Evolutionary conservation across 2,329 filamentous ascomycete species (phyloP).

Genomic region (Aulographum hederae): DNA sequence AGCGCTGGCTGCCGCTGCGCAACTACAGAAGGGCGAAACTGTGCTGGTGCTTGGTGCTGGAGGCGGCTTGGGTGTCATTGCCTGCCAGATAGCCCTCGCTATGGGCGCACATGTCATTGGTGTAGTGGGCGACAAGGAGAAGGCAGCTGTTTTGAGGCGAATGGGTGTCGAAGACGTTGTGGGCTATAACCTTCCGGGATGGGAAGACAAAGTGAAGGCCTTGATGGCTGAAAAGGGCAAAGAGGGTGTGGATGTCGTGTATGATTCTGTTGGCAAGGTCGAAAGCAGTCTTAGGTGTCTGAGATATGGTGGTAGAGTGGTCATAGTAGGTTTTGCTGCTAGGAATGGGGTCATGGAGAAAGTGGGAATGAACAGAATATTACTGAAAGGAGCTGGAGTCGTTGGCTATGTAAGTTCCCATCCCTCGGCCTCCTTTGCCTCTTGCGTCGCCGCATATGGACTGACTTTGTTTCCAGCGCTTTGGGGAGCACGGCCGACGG

Average conservation of each 20-base stretch:
- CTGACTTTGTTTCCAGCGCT: conserved; percentile 21
- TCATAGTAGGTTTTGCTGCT: conserved; percentile 41
- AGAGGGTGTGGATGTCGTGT: conserved; percentile 39
- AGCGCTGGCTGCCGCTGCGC: conserved; percentile 24
- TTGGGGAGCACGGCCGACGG: conserved; percentile 35
- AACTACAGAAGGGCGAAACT: conserved; percentile 26
- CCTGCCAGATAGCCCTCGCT: conserved; percentile 35
- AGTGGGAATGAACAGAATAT: conserved; percentile 34
- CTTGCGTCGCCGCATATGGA: not conserved
- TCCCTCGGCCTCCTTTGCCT: not conserved
- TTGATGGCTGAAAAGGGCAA: too few relatives aligned
- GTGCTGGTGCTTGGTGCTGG: conserved; percentile 37
- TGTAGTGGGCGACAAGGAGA: conserved; percentile 26
- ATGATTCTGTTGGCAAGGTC: conserved; percentile 39
- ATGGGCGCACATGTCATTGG: conserved; percentile 35
- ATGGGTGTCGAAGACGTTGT: conserved; percentile 22
- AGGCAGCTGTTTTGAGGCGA: conserved; percentile 21
- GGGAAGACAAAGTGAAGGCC: conserved; percentile 30
- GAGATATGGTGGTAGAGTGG: conserved; percentile 32
- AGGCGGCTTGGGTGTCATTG: conserved; percentile 36
- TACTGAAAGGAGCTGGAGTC: conserved; percentile 34
- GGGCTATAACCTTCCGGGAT: conserved; percentile 22
- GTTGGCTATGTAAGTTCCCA: conserved; percentile 30
- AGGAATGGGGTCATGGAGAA: conserved; percentile 33
- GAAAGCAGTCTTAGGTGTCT: conserved; percentile 35